Evolutionary conservation across 805 yeast genomes (phyloP).

Genomic region (Teunomyces tritomae): DNA sequence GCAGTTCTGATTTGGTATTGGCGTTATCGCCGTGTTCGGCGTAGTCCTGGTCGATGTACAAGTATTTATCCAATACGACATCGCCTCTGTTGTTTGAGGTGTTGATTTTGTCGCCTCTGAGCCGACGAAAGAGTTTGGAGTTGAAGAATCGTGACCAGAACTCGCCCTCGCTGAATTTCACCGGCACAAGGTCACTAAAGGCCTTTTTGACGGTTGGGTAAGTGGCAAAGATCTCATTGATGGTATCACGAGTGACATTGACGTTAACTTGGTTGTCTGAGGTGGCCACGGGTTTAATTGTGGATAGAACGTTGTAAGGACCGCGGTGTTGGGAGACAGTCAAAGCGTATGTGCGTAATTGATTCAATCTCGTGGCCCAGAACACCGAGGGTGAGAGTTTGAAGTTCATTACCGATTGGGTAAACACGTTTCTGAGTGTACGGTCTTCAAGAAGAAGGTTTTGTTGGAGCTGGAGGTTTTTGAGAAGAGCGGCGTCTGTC

Average conservation of each 20-base stretch:
- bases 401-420: constrained; percentile 80
- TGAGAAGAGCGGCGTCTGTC: constrained; percentile 51
- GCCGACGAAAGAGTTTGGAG: constrained; percentile 79
- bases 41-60: constrained; percentile 63
- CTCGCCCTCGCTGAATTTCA: constrained; percentile 76
- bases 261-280: constrained; percentile 93
- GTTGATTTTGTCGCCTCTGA: constrained; percentile 81
- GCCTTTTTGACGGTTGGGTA: constrained; percentile 91
- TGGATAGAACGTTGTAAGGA: constrained; percentile 88
- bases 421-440: constrained; percentile 67
- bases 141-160: constrained; percentile 96
- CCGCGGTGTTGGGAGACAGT: constrained; percentile 84
- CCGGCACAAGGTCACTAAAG: constrained; percentile 85
- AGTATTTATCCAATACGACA: constrained; percentile 76
- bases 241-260: constrained; percentile 85
- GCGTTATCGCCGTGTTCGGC: constrained; percentile 31
- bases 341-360: constrained; percentile 81
- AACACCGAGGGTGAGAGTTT: constrained; percentile 79
- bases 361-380: constrained; percentile 80
- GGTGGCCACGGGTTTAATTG: constrained; percentile 91
- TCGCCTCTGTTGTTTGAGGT: constrained; percentile 79
- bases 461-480: constrained; percentile 77
- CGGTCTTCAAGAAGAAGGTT: constrained; percentile 68
- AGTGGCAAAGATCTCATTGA: constrained; percentile 84
- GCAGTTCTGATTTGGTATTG: neutral